Percentiles rank a stretch among this genome's conserved stretches.
phyloP scores from a whole-genome alignment of 2,329 filamentous ascomycete species.

The Botryotinia calthae region DNA sequence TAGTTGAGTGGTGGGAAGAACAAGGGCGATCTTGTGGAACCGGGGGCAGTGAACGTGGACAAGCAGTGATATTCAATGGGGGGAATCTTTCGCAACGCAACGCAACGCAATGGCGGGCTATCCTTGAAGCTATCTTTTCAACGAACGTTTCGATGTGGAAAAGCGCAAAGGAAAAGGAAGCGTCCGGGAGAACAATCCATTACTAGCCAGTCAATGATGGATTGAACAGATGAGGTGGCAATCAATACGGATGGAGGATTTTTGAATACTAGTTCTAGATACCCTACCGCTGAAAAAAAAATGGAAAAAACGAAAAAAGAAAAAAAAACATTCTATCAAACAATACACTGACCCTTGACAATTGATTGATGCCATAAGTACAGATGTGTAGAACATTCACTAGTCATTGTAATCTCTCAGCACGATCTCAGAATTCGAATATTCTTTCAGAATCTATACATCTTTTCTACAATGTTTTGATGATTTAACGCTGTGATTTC shows the following conservation, averaged over 20 bases:
- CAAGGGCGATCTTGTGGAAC: not conserved
- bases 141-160: constrained; percentile 2
- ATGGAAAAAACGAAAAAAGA: no score
- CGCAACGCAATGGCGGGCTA: not conserved
- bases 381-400: not conserved
- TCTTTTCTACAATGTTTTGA: not conserved
- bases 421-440: not conserved
- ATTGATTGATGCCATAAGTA: not conserved
- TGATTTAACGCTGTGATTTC: not conserved
- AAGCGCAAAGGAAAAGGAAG: constrained; percentile 5
- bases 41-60: not conserved
- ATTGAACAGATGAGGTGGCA: not conserved
- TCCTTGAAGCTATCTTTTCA: constrained; percentile 10
- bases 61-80: not conserved
- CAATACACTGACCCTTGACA: no score
- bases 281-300: not conserved
- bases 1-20: not conserved
- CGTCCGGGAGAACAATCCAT: not conserved
- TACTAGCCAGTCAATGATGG: constrained; percentile 5
- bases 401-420: not conserved
- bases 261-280: constrained; percentile 12
- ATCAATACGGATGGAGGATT: not conserved
- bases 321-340: not conserved
- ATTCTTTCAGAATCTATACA: not conserved
- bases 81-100: not conserved